These are phyloP conservation scores for Ceratocystis lukuohia DNA, from an alignment of 2,329 filamentous ascomycete species.

Conservation along the genomic window DNA sequence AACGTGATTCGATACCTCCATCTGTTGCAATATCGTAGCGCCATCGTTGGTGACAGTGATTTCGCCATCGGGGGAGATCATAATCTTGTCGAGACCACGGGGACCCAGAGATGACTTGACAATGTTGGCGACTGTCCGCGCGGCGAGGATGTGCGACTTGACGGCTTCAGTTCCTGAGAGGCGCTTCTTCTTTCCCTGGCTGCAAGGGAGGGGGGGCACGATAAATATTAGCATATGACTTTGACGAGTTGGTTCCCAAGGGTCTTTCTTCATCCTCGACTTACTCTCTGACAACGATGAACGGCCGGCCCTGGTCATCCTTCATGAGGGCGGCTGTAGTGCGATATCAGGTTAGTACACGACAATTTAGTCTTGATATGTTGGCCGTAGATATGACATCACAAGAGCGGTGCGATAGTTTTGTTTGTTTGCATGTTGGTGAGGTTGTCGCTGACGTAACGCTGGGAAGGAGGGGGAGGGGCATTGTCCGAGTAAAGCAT, in stretches of 20 bases:
- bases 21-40: constrained; percentile 91
- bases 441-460: constrained; percentile 19
- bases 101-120: constrained; percentile 95
- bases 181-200: constrained; percentile 94
- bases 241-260: neutral
- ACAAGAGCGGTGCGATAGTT: neutral
- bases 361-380: neutral
- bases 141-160: constrained; percentile 95
- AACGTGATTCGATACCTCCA: constrained; percentile 98
- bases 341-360: constrained; percentile 13
- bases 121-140: constrained; percentile 89
- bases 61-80: constrained; percentile 96
- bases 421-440: neutral
- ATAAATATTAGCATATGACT: constrained; percentile 22
- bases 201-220: constrained; percentile 28
- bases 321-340: constrained; percentile 61
- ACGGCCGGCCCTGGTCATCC: constrained; percentile 92
- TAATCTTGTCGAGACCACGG: constrained; percentile 93
- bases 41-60: constrained; percentile 99
- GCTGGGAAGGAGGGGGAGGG: constrained; percentile 10
- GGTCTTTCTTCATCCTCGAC: constrained; percentile 27
- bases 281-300: constrained; percentile 96
- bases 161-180: constrained; percentile 94
- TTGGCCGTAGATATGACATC: neutral
- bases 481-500: constrained; percentile 25